A percentile compares a stretch with the other conserved stretches of the same genome.
phyloP scores from a whole-genome alignment of 139 green algal species.

The Coelastrella sp. region DNA sequence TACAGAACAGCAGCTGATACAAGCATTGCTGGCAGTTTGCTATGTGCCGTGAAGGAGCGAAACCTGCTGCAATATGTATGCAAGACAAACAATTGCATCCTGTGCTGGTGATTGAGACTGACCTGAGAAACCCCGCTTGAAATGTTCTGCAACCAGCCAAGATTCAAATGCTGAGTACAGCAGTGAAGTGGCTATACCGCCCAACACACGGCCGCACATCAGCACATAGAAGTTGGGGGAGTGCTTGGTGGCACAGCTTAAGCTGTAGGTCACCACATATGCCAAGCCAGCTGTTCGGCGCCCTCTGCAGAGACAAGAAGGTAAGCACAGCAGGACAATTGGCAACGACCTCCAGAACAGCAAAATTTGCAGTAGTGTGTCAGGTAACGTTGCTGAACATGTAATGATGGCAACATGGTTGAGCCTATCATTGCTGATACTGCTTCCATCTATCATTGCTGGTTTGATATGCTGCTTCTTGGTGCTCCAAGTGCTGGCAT shows the following conservation, averaged over 20 bases:
- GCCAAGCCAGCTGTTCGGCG: conserved; percentile 84
- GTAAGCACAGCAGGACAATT: background rate
- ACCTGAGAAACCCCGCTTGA: conserved; percentile 54
- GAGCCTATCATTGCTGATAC: no score
- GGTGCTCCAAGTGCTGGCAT: no score
- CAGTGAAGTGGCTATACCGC: conserved; percentile 94
- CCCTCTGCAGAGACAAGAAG: conserved; percentile 67
- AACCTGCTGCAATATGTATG: no score
- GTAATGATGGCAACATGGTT: no score
- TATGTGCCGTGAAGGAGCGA: no score
- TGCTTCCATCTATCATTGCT: no score
- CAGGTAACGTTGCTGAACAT: background rate
- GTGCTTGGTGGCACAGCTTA: conserved; percentile 97
- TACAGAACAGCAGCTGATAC: no score
- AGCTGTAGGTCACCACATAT: conserved; percentile 91
- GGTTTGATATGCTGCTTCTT: no score
- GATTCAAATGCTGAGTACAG: conserved; percentile 97
- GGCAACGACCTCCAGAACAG: no score
- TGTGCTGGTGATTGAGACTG: background rate
- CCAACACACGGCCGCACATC: conserved; percentile 91
- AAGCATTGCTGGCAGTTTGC: no score
- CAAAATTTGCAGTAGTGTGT: background rate
- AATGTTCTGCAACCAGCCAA: conserved; percentile 79
- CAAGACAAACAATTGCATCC: background rate
- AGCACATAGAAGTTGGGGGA: conserved; percentile 88